phyloP scores from a whole-genome alignment of 148 eudicot species.

The Euryodendron excelsum region DNA sequence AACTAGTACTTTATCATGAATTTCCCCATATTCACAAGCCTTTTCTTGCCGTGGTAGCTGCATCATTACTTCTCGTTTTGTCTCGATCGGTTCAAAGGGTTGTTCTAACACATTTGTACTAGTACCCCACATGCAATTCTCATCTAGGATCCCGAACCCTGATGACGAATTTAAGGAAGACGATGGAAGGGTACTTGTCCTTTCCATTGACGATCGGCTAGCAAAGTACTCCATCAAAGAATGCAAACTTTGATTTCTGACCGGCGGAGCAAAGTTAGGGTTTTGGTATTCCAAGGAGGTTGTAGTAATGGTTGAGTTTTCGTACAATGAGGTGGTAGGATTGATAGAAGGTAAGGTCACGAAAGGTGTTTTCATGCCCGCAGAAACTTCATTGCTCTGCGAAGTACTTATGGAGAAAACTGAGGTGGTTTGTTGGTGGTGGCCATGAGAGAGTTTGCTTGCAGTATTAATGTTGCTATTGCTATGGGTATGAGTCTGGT shows the following conservation, averaged over 20 bases:
- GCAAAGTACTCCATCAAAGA: slow-evolving; percentile 5
- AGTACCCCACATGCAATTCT: slow-evolving; percentile 14
- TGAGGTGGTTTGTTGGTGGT: slow-evolving; percentile 6
- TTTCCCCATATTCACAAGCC: slow-evolving; percentile 7
- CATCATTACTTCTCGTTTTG: neutral
- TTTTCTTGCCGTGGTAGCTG: neutral
- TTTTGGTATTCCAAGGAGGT: neutral
- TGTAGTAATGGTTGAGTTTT: slow-evolving; percentile 1
- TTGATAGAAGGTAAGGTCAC: neutral
- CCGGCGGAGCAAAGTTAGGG: neutral
- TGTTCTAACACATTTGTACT: neutral
- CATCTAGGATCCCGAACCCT: slow-evolving; percentile 13
- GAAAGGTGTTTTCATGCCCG: slow-evolving; percentile 17
- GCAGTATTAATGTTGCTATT: neutral
- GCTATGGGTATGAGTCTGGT: neutral
- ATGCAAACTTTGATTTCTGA: neutral
- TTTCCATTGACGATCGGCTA: slow-evolving; percentile 17
- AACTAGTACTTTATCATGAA: neutral
- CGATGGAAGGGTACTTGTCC: slow-evolving; percentile 9
- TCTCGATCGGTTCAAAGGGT: slow-evolving; percentile 2
- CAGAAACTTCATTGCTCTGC: neutral
- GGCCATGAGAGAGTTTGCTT: slow-evolving; percentile 6
- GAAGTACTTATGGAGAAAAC: slow-evolving; percentile 18
- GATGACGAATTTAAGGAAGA: slow-evolving; percentile 12
- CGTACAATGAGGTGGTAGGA: neutral